Evolutionary conservation across 169 alveolate genomes (phyloP).

Genomic region (Perkinsus chesapeaki): DNA sequence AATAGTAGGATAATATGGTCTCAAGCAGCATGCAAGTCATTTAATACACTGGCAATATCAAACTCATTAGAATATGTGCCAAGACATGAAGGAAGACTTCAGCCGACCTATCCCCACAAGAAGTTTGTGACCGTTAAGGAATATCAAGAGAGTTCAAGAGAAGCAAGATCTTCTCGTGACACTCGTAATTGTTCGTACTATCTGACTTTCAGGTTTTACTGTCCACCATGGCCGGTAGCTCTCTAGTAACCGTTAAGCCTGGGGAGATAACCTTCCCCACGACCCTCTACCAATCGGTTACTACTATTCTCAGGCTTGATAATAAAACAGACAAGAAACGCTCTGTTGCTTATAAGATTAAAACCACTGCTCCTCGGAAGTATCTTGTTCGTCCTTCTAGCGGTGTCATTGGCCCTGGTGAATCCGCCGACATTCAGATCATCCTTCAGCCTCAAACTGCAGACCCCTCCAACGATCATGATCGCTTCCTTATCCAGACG

Average conservation of each 20-base stretch:
- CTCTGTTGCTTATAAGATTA: slow-evolving; percentile 66
- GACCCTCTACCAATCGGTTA: not conserved
- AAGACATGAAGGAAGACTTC: no score
- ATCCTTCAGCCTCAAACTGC: slow-evolving; percentile 70
- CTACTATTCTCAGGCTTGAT: not conserved
- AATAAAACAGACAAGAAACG: not conserved
- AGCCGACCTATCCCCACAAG: no score
- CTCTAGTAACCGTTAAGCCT: not conserved
- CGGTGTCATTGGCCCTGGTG: slow-evolving; percentile 65
- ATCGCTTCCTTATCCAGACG: slow-evolving; percentile 66
- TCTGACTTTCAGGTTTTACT: no score
- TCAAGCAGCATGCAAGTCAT: no score
- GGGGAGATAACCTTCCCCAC: not conserved
- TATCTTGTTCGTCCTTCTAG: slow-evolving; percentile 70
- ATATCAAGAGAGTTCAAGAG: no score
- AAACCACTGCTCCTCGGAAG: slow-evolving; percentile 75
- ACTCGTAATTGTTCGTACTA: not conserved
- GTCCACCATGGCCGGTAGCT: no score
- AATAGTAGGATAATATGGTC: no score
- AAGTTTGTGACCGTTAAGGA: no score
- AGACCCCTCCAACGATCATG: slow-evolving; percentile 58
- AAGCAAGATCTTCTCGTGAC: not conserved
- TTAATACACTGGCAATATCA: no score
- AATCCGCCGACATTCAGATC: slow-evolving; percentile 57
- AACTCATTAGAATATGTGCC: no score